Evolutionary conservation across 2,329 filamentous ascomycete genomes (phyloP).

Genomic region (Hypoxylon sp.): DNA sequence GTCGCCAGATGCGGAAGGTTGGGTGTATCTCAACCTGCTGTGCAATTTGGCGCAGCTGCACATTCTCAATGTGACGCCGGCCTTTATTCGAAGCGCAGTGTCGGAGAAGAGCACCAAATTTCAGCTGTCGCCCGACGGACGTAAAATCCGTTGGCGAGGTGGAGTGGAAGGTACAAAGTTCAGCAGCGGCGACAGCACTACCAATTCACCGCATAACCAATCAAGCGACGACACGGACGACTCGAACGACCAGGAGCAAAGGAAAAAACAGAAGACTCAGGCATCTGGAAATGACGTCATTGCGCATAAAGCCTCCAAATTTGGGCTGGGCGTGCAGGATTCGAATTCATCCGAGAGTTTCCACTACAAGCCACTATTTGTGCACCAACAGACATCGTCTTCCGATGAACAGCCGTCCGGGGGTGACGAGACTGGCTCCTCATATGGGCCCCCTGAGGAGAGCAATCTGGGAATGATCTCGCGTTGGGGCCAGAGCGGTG

Average conservation of each 20-base stretch:
- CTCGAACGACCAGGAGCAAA: slow-evolving; percentile 57
- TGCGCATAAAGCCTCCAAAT: slow-evolving; percentile 58
- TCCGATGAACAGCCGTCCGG: slow-evolving; percentile 62
- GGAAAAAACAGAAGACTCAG: slow-evolving; percentile 62
- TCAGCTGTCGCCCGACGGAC: slow-evolving; percentile 81
- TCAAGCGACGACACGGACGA: slow-evolving; percentile 65
- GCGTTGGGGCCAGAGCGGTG: slow-evolving; percentile 58
- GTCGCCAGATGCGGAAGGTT: slow-evolving; percentile 75
- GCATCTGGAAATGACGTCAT: slow-evolving; percentile 55
- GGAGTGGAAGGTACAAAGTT: slow-evolving; percentile 74
- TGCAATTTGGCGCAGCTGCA: slow-evolving; percentile 87
- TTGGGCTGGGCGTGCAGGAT: slow-evolving; percentile 53
- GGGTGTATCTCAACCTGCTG: slow-evolving; percentile 86
- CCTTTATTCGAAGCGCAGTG: slow-evolving; percentile 81
- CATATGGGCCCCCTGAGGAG: slow-evolving; percentile 61
- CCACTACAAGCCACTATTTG: slow-evolving; percentile 75
- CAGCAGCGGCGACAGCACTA: slow-evolving; percentile 73
- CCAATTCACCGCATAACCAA: slow-evolving; percentile 61
- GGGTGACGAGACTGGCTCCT: slow-evolving; percentile 63
- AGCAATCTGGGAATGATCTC: slow-evolving; percentile 63
- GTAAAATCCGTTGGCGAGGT: slow-evolving; percentile 84
- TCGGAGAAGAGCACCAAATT: slow-evolving; percentile 79
- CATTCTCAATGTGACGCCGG: slow-evolving; percentile 83
- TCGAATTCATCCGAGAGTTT: slow-evolving; percentile 63
- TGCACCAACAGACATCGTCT: slow-evolving; percentile 59